phyloP scores from a whole-genome alignment of 208 protist genomes.

The Trypanosoma platydactyli region DNA sequence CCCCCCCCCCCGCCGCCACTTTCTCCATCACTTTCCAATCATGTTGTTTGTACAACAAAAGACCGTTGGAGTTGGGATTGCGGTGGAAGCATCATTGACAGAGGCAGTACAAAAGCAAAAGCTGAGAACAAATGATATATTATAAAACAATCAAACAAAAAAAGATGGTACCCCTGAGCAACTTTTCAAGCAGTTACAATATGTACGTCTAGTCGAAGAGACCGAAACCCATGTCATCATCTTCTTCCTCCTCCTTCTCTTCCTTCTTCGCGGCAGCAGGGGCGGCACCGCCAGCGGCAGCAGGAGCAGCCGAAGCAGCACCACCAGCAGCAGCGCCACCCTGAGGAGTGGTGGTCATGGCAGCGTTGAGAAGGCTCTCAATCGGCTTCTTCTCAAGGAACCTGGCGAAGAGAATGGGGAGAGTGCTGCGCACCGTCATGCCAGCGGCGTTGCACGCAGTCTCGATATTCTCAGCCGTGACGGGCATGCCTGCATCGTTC shows the following conservation, averaged over 20 bases:
- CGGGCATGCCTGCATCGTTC: constrained; percentile 65
- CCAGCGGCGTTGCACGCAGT: constrained; percentile 69
- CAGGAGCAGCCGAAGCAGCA: constrained; percentile 35
- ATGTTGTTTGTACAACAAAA: too few species aligned
- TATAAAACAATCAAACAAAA: constrained; percentile 11
- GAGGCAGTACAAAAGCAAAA: constrained; percentile 9
- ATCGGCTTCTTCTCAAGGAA: constrained; percentile 85
- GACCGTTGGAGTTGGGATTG: too few species aligned
- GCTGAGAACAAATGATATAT: not conserved
- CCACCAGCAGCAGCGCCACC: constrained; percentile 41
- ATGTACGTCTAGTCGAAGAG: constrained; percentile 13
- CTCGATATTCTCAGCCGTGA: constrained; percentile 76
- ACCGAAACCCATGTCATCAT: constrained; percentile 83
- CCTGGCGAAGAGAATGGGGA: constrained; percentile 81
- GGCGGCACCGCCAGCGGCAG: constrained; percentile 36
- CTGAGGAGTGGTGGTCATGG: constrained; percentile 43
- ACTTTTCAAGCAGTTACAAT: not conserved
- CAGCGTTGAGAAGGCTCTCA: constrained; percentile 61
- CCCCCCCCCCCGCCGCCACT: too few species aligned
- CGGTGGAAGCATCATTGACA: not conserved
- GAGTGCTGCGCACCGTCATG: constrained; percentile 62
- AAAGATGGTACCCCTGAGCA: not conserved
- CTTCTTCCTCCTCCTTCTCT: constrained; percentile 58
- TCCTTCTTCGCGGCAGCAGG: constrained; percentile 32
- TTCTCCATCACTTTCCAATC: too few species aligned